phyloP scores from a whole-genome alignment of 2,329 filamentous ascomycete genomes.

The Trichoderma koningii region DNA sequence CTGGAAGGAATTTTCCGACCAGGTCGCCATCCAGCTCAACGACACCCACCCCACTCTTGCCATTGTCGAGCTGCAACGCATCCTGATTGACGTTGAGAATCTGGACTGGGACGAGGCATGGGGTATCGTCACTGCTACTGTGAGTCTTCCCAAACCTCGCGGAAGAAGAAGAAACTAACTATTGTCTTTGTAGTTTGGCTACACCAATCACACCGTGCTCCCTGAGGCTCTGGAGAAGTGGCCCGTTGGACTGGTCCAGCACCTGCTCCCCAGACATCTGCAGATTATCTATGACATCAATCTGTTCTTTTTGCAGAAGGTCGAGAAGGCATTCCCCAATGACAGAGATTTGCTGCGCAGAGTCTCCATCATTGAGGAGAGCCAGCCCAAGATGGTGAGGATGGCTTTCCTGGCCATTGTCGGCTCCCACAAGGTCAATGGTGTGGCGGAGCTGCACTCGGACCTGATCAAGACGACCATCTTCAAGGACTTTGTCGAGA shows the following conservation, averaged over 20 bases:
- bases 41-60: slow-evolving; percentile 96
- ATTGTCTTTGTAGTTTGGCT: slow-evolving; percentile 73
- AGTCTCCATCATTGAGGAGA: slow-evolving; percentile 98
- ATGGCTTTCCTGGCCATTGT: slow-evolving; percentile 97
- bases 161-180: not conserved
- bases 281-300: slow-evolving; percentile 99
- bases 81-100: slow-evolving; percentile 84
- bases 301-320: slow-evolving; percentile 83
- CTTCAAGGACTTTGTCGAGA: slow-evolving; percentile 96
- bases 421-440: slow-evolving; percentile 98
- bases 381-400: slow-evolving; percentile 94
- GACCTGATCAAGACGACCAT: slow-evolving; percentile 99
- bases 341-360: slow-evolving; percentile 81
- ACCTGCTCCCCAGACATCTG: slow-evolving; percentile 88
- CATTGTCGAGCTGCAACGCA: slow-evolving; percentile 92
- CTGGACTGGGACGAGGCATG: slow-evolving; percentile 93
- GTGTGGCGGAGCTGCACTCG: slow-evolving; percentile 95
- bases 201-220: slow-evolving; percentile 98
- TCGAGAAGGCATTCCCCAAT: slow-evolving; percentile 87
- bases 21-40: slow-evolving; percentile 96
- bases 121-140: slow-evolving; percentile 71
- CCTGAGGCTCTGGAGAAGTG: slow-evolving; percentile 98
- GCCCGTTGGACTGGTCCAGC: slow-evolving; percentile 90
- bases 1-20: slow-evolving; percentile 90
- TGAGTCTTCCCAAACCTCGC: slow-evolving; percentile 40